Percentiles rank a stretch among this genome's conserved stretches.
Evolutionary conservation across 2,329 filamentous ascomycete species (phyloP).

Genomic region (Colletotrichum tabaci): DNA sequence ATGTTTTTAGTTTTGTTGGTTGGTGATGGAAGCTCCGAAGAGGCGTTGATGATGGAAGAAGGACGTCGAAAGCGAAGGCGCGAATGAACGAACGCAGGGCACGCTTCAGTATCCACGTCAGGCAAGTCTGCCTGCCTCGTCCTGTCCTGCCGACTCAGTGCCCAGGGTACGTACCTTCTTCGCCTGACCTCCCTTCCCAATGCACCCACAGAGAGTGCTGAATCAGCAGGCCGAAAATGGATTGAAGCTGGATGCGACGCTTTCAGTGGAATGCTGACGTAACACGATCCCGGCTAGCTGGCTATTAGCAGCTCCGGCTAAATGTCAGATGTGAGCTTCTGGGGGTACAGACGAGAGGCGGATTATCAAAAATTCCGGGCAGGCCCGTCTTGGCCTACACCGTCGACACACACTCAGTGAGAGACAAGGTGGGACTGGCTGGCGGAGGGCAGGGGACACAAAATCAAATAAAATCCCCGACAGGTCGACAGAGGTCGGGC

Average conservation of each 20-base stretch:
- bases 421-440: slow-evolving; percentile 73
- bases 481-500: slow-evolving; percentile 19
- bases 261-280: background rate
- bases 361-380: slow-evolving; percentile 50
- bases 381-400: slow-evolving; percentile 85
- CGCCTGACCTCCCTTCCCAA: slow-evolving; percentile 12
- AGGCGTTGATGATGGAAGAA: slow-evolving; percentile 41
- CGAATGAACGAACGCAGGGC: slow-evolving; percentile 25
- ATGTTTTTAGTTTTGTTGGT: slow-evolving; percentile 19
- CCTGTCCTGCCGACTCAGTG: slow-evolving; percentile 37
- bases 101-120: slow-evolving; percentile 56
- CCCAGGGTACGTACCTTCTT: slow-evolving; percentile 20
- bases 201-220: background rate
- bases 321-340: background rate
- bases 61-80: slow-evolving; percentile 37
- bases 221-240: slow-evolving; percentile 10
- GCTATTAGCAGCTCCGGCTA: background rate
- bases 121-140: slow-evolving; percentile 58
- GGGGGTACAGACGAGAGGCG: background rate
- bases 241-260: too few species aligned
- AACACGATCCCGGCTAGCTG: background rate
- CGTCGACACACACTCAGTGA: slow-evolving; percentile 63
- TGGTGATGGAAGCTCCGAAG: slow-evolving; percentile 30
- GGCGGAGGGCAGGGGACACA: slow-evolving; percentile 55
- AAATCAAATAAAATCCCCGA: slow-evolving; percentile 36